Evolutionary conservation across 306 rosid species (phyloP), one percentile per base, ranked within the genome.

Genomic region (Prunus fruticosa): DNA sequence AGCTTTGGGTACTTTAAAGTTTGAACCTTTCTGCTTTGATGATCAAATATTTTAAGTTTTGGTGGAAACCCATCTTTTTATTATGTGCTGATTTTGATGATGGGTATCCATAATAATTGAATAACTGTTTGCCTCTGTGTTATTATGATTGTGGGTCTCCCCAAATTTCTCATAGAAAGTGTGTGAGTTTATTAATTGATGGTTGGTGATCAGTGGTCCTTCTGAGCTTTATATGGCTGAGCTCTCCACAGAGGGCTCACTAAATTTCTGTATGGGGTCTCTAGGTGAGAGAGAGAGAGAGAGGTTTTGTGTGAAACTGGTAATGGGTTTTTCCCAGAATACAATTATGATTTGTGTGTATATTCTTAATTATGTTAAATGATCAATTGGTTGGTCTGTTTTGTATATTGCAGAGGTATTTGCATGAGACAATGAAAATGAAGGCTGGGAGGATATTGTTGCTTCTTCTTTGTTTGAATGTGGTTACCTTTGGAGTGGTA

Each of bases 401-500:
- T 27, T 49, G 50, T 75, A 2, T 51, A 8, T 47, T 46, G 64
- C 67, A 82, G 85, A 79, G 82, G 78, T 56, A 76, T 81, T 60
- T 69, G 61, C 69, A 41, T 75, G 60, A 65, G 82, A 47, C 57
- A n/a, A 20, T 22, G 82, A 84, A 72, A 8, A 91, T 91, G 98
- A 87, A 85, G 53, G 74, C 79, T 19, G 84, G 56, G 78, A 76
- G 82, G 76, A 51, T 84, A 53, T 54, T 77, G 27, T 61, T 84
- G 67, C 84, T 87, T 16, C 69, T 93, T 74, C 79, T 90, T 74
- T 86, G 86, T 84, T 77, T 89, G 72, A 60, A 66, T 41, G 80
- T 78, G 46, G 73, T 86, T 22, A 61, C 49, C 54, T 68, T 79
- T 67, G 84, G 79, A 80, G 96, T 82, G 97, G 97, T 91, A 86